phyloP scores from a whole-genome alignment of 148 eudicot species.

The Cornus controversa region DNA sequence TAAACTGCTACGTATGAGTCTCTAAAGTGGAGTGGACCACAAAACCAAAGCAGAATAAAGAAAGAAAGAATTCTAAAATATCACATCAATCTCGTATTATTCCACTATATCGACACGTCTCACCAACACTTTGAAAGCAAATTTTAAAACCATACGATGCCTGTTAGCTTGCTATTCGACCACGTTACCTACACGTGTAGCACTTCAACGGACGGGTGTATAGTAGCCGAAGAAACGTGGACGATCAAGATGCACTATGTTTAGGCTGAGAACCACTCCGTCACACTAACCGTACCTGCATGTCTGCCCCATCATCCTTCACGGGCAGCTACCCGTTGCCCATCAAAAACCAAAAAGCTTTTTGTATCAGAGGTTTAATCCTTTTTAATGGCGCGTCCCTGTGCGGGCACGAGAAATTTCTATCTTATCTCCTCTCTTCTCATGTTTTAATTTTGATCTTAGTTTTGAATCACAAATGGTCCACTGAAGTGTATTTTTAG shows the following conservation, averaged over 20 bases:
- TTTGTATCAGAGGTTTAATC: neutral
- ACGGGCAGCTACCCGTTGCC: neutral
- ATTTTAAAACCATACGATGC: neutral
- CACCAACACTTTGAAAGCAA: neutral
- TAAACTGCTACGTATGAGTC: neutral
- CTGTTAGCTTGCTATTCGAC: constrained; percentile 6
- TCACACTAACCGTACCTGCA: constrained; percentile 16
- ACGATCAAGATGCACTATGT: constrained; percentile 8
- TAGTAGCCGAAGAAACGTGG: neutral
- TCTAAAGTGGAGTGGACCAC: neutral
- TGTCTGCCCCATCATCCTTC: neutral
- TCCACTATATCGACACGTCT: neutral
- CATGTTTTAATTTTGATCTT: neutral
- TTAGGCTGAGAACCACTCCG: neutral
- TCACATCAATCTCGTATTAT: neutral
- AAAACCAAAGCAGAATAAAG: neutral
- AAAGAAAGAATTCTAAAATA: neutral
- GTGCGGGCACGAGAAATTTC: neutral
- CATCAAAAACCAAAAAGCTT: neutral
- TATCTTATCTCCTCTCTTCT: too few species aligned
- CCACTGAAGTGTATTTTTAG: neutral
- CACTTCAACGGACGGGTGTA: constrained; percentile 9
- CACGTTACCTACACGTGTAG: constrained; percentile 32
- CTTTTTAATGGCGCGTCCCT: neutral
- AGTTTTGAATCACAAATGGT: neutral